These are phyloP conservation scores for Arachis monticola DNA, from an alignment of 331 rosid genomes.

Conservation along the genomic window DNA sequence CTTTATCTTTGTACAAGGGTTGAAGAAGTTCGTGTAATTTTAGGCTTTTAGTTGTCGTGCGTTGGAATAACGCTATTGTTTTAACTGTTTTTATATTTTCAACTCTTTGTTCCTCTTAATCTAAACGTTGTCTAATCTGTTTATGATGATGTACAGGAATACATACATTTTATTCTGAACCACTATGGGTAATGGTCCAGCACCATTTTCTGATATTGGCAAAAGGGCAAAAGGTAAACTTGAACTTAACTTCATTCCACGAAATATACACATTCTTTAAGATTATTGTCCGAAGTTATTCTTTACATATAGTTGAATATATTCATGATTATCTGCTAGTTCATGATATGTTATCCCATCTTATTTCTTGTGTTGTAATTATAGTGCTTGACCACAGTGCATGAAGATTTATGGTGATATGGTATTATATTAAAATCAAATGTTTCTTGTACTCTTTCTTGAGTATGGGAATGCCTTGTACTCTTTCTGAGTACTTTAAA, in stretches of 20 bases:
- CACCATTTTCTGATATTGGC: constrained; percentile 85
- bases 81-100: constrained; percentile 21
- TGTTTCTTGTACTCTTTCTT: constrained; percentile 1
- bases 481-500: not conserved
- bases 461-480: constrained; percentile 3
- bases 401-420: not conserved
- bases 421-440: not conserved
- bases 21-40: not conserved
- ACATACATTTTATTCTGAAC: constrained; percentile 38
- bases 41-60: not conserved
- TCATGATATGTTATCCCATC: not conserved
- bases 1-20: not conserved
- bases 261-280: not conserved
- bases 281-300: constrained; percentile 1
- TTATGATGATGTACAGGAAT: constrained; percentile 31
- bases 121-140: not conserved
- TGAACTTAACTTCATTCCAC: constrained; percentile 5
- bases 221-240: constrained; percentile 81
- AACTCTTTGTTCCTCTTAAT: constrained; percentile 7
- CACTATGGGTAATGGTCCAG: constrained; percentile 81
- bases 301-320: constrained; percentile 7
- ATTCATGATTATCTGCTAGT: not conserved
- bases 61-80: constrained; percentile 16
- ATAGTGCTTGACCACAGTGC: not conserved
- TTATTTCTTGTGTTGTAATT: constrained; percentile 11